Conservation (phyloP, 768 basidiomycete genomes). For the Russula emetica region DNA sequence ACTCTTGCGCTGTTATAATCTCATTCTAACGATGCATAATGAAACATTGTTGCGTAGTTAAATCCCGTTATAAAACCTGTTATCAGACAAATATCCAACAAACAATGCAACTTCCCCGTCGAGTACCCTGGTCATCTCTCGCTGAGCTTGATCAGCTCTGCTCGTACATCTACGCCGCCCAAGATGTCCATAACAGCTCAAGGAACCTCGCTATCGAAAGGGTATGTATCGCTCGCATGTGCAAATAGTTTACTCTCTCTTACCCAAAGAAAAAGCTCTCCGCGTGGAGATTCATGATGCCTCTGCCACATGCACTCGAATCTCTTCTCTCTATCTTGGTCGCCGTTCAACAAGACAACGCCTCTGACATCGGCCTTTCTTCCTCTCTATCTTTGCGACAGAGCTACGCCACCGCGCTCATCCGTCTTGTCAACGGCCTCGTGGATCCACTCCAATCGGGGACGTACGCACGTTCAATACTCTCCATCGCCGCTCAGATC, state of each 20-base stretch:
- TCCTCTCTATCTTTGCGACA: constrained; percentile 59
- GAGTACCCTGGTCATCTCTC: constrained; percentile 72
- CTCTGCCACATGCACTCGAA: constrained; percentile 80
- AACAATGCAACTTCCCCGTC: constrained; percentile 51
- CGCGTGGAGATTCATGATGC: constrained; percentile 71
- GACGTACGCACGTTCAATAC: constrained; percentile 85
- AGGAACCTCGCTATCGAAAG: constrained; percentile 58
- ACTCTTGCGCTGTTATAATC: too few relatives aligned
- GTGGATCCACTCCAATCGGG: constrained; percentile 93
- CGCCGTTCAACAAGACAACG: constrained; percentile 53
- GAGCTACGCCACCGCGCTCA: constrained; percentile 73
- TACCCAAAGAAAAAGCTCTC: constrained; percentile 48
- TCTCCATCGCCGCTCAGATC: constrained; percentile 80
- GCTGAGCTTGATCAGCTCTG: constrained; percentile 72
- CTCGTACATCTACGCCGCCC: constrained; percentile 64
- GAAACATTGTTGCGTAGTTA: background rate
- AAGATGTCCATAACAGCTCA: constrained; percentile 53
- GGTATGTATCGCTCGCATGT: constrained; percentile 39
- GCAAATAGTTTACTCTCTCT: background rate
- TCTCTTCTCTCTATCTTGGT: constrained; percentile 61
- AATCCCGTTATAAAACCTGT: background rate
- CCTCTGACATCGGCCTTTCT: constrained; percentile 27
- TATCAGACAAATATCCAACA: background rate
- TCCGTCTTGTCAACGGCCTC: constrained; percentile 89
- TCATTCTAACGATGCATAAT: background rate